These are phyloP conservation scores for Saccharomyces hybrid DNA, from an alignment of 1,139 yeast species.

Conservation along the genomic window DNA sequence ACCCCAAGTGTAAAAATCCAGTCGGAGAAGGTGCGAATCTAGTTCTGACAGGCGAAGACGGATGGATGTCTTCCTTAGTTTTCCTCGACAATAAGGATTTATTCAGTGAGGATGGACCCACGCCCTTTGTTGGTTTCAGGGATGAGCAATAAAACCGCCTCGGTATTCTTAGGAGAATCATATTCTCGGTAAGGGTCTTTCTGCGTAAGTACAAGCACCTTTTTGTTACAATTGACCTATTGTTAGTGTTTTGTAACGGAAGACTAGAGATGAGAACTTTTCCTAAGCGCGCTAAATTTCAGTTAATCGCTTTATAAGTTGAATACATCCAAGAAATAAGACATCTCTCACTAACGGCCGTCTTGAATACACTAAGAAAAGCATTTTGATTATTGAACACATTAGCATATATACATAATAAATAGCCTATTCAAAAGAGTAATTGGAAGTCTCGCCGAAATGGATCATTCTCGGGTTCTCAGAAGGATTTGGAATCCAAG, in stretches of 20 bases:
- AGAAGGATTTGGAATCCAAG: conserved; percentile 36
- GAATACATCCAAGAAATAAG: background rate
- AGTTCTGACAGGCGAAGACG: conserved; percentile 63
- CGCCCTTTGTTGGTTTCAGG: background rate
- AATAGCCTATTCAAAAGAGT: conserved; percentile 15
- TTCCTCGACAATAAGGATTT: conserved; percentile 20
- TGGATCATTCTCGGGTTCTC: conserved; percentile 27
- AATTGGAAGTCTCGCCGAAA: conserved; percentile 33
- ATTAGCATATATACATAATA: background rate
- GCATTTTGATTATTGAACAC: background rate
- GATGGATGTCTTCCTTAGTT: conserved; percentile 35
- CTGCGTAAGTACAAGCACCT: background rate
- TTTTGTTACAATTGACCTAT: background rate
- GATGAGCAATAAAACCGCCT: background rate
- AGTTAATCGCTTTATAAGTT: background rate
- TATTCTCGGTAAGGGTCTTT: background rate
- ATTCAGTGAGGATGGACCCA: conserved; percentile 5
- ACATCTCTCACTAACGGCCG: background rate
- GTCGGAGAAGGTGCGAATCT: conserved; percentile 99
- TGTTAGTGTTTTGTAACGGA: background rate
- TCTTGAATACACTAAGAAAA: background rate
- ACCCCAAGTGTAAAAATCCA: conserved; percentile 85
- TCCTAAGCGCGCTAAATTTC: background rate
- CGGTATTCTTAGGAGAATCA: background rate
- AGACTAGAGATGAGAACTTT: background rate